Evolutionary conservation across 371 early-diverging fungal species (phyloP).

Genomic region (Sporodiniella umbellata): DNA sequence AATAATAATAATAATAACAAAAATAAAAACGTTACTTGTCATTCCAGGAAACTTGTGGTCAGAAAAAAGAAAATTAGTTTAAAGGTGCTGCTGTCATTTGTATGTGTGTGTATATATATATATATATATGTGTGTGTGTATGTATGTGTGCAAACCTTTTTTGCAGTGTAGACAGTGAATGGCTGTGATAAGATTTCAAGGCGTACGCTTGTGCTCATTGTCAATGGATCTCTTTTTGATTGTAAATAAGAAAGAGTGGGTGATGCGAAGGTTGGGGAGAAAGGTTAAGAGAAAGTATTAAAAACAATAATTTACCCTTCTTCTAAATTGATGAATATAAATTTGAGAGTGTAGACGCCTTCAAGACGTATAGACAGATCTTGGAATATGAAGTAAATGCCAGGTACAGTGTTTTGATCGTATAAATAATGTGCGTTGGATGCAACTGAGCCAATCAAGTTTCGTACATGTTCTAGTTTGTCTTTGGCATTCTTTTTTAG

Average conservation of each 20-base stretch:
- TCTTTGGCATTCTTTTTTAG: background rate
- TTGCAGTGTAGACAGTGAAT: constrained; percentile 39
- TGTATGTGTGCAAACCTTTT: constrained; percentile 18
- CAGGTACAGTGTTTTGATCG: constrained; percentile 36
- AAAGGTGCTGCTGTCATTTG: too few relatives aligned
- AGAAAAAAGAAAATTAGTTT: background rate
- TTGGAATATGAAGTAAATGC: constrained; percentile 49
- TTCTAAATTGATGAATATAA: constrained; percentile 19
- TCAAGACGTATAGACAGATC: constrained; percentile 54
- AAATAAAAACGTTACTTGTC: constrained; percentile 48
- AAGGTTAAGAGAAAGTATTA: too few relatives aligned
- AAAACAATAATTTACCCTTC: constrained; percentile 7
- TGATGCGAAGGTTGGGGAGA: background rate
- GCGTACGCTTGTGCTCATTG: constrained; percentile 19
- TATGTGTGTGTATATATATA: too few relatives aligned
- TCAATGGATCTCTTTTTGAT: constrained; percentile 35
- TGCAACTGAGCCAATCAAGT: constrained; percentile 54
- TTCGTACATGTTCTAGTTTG: constrained; percentile 27
- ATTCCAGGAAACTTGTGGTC: constrained; percentile 51
- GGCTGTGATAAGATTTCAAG: constrained; percentile 22
- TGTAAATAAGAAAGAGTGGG: constrained; percentile 15
- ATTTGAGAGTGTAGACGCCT: constrained; percentile 37
- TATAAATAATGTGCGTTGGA: constrained; percentile 40
- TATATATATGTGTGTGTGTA: background rate
- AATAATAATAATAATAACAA: too few relatives aligned